Percentiles rank a stretch among this genome's conserved stretches.
phyloP scores from a whole-genome alignment of 176 grass and related monocot species.

The Lolium perenne region DNA sequence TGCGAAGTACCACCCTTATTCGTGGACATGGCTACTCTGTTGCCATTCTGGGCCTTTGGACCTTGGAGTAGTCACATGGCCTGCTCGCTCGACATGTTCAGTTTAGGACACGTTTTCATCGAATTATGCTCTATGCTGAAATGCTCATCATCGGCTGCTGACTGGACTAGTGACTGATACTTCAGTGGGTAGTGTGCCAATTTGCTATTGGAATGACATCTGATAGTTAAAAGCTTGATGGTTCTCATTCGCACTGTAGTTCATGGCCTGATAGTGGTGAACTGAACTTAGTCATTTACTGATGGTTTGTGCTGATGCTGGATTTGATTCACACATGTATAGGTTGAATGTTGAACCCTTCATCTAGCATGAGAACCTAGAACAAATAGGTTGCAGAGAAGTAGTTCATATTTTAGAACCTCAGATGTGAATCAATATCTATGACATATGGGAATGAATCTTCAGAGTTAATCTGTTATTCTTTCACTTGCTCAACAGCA shows the following conservation, averaged over 20 bases:
- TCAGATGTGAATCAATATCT: neutral
- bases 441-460: conserved; percentile 19
- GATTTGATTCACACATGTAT: neutral
- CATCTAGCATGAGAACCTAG: neutral
- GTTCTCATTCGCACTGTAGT: neutral
- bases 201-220: neutral
- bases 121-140: neutral
- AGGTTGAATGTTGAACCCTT: neutral
- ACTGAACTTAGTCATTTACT: neutral
- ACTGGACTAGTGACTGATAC: conserved; percentile 11
- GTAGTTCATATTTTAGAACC: conserved; percentile 1
- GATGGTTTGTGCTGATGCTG: neutral
- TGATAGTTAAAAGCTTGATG: neutral
- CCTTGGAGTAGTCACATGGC: neutral
- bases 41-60: conserved; percentile 10
- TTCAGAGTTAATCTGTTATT: conserved; percentile 6
- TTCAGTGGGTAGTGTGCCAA: neutral
- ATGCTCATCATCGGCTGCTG: neutral
- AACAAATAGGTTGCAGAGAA: conserved; percentile 5
- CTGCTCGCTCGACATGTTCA: conserved; percentile 5
- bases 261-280: neutral
- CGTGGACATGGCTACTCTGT: neutral
- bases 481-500: neutral
- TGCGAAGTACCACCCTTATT: neutral
- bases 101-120: neutral